Conservation (phyloP, 129 eudicot species). For the Artemisia argyi region DNA sequence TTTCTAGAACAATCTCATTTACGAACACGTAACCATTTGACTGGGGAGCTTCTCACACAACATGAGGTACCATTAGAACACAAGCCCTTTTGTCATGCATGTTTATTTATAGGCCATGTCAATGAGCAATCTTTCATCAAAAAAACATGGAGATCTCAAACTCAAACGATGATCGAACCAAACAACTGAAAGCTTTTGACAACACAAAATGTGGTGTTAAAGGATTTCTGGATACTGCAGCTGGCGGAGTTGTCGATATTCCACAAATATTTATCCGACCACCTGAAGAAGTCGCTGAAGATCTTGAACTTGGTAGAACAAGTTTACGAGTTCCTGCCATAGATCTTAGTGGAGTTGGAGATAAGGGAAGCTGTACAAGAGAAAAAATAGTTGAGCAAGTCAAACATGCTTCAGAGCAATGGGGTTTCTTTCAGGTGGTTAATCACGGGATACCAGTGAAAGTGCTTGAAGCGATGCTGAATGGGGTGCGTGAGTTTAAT, state of each 20-base stretch:
- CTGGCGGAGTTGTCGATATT: conserved; percentile 23
- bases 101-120: too few species aligned
- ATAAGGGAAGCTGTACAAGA: conserved; percentile 11
- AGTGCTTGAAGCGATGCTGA: conserved; percentile 33
- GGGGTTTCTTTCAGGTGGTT: conserved; percentile 54
- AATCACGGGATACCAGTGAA: conserved; percentile 40
- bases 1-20: too few species aligned
- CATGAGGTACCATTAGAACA: too few species aligned
- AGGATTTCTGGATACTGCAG: conserved; percentile 49
- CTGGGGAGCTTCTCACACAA: too few species aligned
- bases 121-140: too few species aligned
- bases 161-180: conserved; percentile 20
- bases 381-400: conserved; percentile 30
- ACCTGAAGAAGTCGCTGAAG: conserved; percentile 41
- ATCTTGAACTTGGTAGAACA: not conserved
- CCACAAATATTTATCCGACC: conserved; percentile 50
- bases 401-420: conserved; percentile 32
- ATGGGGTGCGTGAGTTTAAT: conserved; percentile 41
- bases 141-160: too few species aligned
- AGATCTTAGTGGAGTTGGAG: conserved; percentile 23
- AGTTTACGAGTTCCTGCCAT: conserved; percentile 33
- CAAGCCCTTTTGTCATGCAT: too few species aligned
- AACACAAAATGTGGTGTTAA: conserved; percentile 52
- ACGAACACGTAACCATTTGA: too few species aligned
- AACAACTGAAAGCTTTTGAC: conserved; percentile 41